Base-by-base conservation (phyloP, 2,329 filamentous ascomycete genomes). In the Rugonectria rugulosa region DNA sequence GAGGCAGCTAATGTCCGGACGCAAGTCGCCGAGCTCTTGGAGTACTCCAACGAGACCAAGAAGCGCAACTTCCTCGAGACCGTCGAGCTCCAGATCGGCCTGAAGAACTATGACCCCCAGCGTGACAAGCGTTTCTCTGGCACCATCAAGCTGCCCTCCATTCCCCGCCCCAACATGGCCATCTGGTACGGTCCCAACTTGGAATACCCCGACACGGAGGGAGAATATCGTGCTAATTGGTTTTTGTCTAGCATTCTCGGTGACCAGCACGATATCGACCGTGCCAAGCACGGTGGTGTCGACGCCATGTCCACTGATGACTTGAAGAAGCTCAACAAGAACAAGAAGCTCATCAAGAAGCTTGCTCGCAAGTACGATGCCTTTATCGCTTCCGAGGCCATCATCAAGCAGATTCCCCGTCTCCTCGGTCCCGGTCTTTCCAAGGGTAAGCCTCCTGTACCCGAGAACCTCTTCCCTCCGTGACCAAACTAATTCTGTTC, bases 301-400 rank as follows among this genome's bases (percentile, higher is more conserved):
- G 95, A 99, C 77, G 92, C 94, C 83, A 98, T 98, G 95, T 96
- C 91, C 75, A 82, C 91, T 68, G 95, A 99, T 75, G 95, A 99
- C 82, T 84, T 99, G 83, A 99, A 99, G 91, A 99, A 99, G 90
- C 92, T 99, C 71, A 99, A 99, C 90, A 99, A 99, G 92, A 99
- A 99, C 92, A 98, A 99, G 91, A 99, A 99, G 90, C 89, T 98
- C 75, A 97, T 99, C 89, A 99, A 99, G 92, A 99, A 99, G 90
- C 91, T 99, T 69, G 95, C 95, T 66, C 92, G 93, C 88, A 99
- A 99, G 87, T 98, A 99, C 89, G 95, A 99, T 81, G 95, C 95
- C 72, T 99, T 99, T 84, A 82, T 99, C 77, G 90, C 95, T 78
- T 98, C 94, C 77, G 95, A 99, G 77, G 84, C 90, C 75, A 84